A percentile compares a stretch with the other conserved stretches of the same genome.
phyloP scores from a whole-genome alignment of 495 filamentous ascomycete genomes.

The Peziza echinospora region DNA sequence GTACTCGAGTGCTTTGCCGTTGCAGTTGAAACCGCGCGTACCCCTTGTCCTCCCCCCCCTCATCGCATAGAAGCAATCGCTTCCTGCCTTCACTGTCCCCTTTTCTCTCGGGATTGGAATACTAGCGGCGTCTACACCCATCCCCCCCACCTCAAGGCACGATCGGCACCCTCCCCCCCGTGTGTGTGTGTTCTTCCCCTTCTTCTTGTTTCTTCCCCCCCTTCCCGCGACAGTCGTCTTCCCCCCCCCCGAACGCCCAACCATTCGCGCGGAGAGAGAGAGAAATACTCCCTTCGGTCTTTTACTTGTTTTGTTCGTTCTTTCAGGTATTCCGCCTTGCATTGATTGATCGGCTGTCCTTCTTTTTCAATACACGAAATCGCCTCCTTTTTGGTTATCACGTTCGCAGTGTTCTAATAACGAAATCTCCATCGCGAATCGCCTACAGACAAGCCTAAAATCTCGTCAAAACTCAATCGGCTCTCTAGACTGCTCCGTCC shows the following conservation, averaged over 20 bases:
- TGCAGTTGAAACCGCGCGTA: conserved; percentile 7
- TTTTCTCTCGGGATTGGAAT: too few relatives aligned
- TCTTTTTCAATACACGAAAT: neutral
- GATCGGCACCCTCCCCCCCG: conserved; percentile 8
- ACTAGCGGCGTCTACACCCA: too few relatives aligned
- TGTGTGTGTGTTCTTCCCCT: conserved; percentile 1
- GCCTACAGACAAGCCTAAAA: too few relatives aligned
- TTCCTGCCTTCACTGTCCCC: conserved; percentile 9
- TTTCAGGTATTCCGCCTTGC: neutral
- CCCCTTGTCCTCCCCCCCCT: conserved; percentile 12
- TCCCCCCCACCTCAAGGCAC: conserved; percentile 10
- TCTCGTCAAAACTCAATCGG: too few relatives aligned
- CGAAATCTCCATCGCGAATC: neutral
- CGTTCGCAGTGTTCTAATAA: neutral
- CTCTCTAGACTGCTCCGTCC: too few relatives aligned
- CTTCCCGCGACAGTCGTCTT: conserved; percentile 11
- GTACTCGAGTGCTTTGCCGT: too few relatives aligned
- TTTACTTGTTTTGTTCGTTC: neutral
- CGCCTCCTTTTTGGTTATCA: neutral
- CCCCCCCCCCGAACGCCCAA: neutral
- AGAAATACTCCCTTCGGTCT: neutral
- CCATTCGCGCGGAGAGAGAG: neutral
- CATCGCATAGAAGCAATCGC: conserved; percentile 8
- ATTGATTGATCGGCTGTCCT: neutral
- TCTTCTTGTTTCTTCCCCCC: conserved; percentile 11